Evolutionary conservation across 73 alveolate species (phyloP), one percentile per base, ranked within the genome.

Genomic region (Uronychia binucleata): DNA sequence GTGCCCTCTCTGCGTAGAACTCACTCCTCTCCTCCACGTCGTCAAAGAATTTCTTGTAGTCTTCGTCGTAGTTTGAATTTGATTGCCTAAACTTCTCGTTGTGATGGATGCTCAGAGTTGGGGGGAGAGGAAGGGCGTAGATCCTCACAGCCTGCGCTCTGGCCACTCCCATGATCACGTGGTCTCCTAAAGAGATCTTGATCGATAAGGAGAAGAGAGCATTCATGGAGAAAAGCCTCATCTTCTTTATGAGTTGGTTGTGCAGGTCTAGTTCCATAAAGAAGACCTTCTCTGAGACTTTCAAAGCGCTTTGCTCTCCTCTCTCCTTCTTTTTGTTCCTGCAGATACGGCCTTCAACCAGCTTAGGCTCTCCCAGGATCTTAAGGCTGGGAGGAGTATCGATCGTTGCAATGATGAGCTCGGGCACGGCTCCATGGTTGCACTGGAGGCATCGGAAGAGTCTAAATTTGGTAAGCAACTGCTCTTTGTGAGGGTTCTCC

Each of bases 321-420:
- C 81, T 86, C n/a, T 30, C 75, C 28, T 58, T 78, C 34, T 86
- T 77, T 46, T 86, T 86, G 57, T 1, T 31, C 29, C 78, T 78
- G 31, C 78, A 78, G 14, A 86, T 30, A 27, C 92, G 77, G 0
- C 82, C 86, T 34, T 86, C 87, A 25, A 86, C 30, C 57, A 34
- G 32, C 35, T 86, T 86, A 19, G 92, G 83, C 5, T 34, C 33
- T 19, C 92, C 92, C 0, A 86, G 26, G 27, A 78, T 34, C 28
- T 58, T 78, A 31, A 78, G 28, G 14, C 83, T 83, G 58, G 78
- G 86, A 14, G 92, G 92, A 5, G 92, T 86, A 77, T 86, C 92
- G n/a, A 79, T 80, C 1, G 87, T 77, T 25, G 92, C 87, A 26
- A 86, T 86, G 1, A 86, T 86, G 1, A 86, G 34, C 31, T 86